Evolutionary conservation across 306 rosid genomes (phyloP).

Genomic region (Astragalus glycyphyllos): DNA sequence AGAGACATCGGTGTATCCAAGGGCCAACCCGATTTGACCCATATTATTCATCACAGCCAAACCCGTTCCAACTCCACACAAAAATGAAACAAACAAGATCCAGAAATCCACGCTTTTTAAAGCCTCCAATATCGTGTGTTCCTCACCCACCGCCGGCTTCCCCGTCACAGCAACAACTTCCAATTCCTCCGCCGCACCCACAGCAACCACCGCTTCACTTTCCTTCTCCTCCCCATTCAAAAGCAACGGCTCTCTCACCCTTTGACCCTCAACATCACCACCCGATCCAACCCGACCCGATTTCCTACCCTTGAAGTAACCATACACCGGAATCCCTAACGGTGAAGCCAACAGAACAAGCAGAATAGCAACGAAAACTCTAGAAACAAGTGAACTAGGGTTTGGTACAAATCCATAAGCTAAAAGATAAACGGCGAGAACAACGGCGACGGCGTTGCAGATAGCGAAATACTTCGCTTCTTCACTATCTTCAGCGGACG

Average conservation of each 20-base stretch:
- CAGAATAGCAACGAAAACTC: slow-evolving; percentile 50
- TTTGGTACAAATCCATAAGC: slow-evolving; percentile 60
- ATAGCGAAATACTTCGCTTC: slow-evolving; percentile 68
- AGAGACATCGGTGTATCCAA: slow-evolving; percentile 81
- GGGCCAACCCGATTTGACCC: slow-evolving; percentile 95
- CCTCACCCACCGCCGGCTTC: slow-evolving; percentile 75
- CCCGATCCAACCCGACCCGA: slow-evolving; percentile 14
- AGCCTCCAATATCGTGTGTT: slow-evolving; percentile 74
- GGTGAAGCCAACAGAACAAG: slow-evolving; percentile 73
- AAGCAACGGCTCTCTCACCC: slow-evolving; percentile 53
- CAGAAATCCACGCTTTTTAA: slow-evolving; percentile 72
- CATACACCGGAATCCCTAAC: slow-evolving; percentile 57
- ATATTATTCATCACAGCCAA: slow-evolving; percentile 85
- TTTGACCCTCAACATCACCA: slow-evolving; percentile 50
- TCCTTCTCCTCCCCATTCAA: neutral
- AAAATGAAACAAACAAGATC: slow-evolving; percentile 82
- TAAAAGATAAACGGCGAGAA: slow-evolving; percentile 67
- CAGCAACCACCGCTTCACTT: neutral
- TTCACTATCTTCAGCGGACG: slow-evolving; percentile 48
- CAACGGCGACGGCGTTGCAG: slow-evolving; percentile 66
- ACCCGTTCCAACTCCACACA: slow-evolving; percentile 94
- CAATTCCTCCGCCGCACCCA: neutral
- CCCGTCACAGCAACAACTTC: neutral
- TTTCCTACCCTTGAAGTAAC: slow-evolving; percentile 39
- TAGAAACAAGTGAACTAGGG: slow-evolving; percentile 52